A percentile compares a stretch with the other conserved stretches of the same genome.
These are phyloP conservation scores for Vairimorpha apis DNA, from an alignment of 371 early-diverging fungal genomes.

Conservation along the genomic window DNA sequence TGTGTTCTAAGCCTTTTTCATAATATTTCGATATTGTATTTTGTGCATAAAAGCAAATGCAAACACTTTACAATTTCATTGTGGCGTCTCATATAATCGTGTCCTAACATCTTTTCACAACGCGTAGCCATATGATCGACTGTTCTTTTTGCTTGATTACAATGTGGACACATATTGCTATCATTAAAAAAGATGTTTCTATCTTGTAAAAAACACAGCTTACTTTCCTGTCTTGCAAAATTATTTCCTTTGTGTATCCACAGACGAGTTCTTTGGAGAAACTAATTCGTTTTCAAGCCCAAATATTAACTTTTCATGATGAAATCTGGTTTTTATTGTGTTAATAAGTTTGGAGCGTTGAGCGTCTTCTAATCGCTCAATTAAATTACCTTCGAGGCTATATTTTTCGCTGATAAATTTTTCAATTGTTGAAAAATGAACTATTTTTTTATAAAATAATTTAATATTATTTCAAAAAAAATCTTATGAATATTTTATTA, in stretches of 20 bases:
- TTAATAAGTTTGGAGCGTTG: neutral
- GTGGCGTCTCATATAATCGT: neutral
- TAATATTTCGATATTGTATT: neutral
- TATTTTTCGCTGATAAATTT: too few species aligned
- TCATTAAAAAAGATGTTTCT: neutral
- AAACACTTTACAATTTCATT: conserved; percentile 1
- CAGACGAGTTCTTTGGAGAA: neutral
- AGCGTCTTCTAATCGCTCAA: neutral
- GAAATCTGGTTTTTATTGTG: neutral
- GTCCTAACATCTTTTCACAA: conserved; percentile 3
- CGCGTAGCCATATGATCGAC: conserved; percentile 7
- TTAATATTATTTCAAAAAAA: too few species aligned
- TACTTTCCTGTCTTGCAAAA: neutral
- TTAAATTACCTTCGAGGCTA: too few species aligned
- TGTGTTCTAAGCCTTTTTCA: too few species aligned
- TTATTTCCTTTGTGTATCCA: conserved; percentile 3
- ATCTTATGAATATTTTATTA: too few species aligned
- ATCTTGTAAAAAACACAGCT: neutral
- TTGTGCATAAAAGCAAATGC: neutral
- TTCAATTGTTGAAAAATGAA: too few species aligned
- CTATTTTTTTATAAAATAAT: too few species aligned
- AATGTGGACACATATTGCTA: neutral
- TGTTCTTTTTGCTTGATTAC: neutral
- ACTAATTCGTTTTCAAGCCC: neutral
- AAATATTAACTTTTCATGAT: conserved; percentile 5